Evolutionary conservation across 2,329 filamentous ascomycete genomes (phyloP), one percentile per base, ranked within the genome.

Genomic region (Anisogramma anomala): DNA sequence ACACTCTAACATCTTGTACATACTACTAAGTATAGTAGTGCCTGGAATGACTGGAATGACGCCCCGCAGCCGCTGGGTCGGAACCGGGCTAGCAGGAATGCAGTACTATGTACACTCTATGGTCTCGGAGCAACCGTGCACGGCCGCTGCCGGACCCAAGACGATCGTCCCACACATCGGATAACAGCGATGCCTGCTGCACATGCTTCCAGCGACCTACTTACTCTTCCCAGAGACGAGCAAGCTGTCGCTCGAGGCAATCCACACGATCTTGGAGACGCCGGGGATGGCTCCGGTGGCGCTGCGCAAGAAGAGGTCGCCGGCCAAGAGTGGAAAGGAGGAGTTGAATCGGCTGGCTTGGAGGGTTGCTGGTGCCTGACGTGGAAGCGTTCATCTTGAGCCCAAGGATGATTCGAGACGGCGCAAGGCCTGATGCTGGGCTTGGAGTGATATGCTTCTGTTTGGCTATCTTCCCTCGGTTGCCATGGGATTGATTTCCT

Each of bases 171-270:
- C 53, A 10, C 64, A 66, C 44, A 49, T 70, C 0, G 65, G 65
- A 0, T 71, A 69, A 47, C 69, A 68, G 55, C 68, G 70, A 33
- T 69, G 66, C 65, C 60, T 60, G 36, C 58, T 72, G 19, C 72
- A 71, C 41, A 66, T 71, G 50, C 53, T 71, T n/a, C 49, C 63
- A 3, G 49, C 63, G 6, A 59, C 59, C 1, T 73, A 68, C 48
- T 70, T 70, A 39, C 58, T 69, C 46, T 74, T 73, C 51, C 69
- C 69, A 0, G 70, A 72, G 52, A 72, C 69, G 9, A 63, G 63
- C 33, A 60, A 59, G 15, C 53, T 71, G 26, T 65, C 60, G 17
- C 58, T 75, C 32, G 71, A 76, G 52, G 71, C 76, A 55, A 75
- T 75, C 37, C 71, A 75, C 48, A 67, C 66, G 32, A 72, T 77